Evolutionary conservation across 352 stramenopile genomes (phyloP).

Genomic region (Pythium sukuiense): DNA sequence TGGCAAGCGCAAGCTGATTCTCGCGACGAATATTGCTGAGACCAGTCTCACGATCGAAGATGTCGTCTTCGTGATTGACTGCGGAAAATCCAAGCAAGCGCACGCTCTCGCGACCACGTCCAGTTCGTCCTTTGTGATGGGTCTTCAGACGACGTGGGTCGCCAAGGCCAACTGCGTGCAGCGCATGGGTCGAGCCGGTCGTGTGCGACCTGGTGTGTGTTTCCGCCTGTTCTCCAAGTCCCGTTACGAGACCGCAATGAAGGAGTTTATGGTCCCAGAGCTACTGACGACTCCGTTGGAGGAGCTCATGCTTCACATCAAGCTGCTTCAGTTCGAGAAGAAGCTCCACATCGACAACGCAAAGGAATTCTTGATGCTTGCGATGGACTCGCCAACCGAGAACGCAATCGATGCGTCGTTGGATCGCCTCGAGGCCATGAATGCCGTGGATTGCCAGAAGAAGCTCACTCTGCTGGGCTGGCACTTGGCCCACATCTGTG

Average conservation of each 20-base stretch:
- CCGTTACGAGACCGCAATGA: conserved; percentile 67
- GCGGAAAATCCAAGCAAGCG: conserved; percentile 80
- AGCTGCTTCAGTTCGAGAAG: conserved; percentile 72
- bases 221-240: conserved; percentile 80
- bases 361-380: conserved; percentile 89
- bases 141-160: conserved; percentile 87
- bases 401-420: conserved; percentile 91
- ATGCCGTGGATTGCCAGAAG: conserved; percentile 43
- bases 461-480: conserved; percentile 67
- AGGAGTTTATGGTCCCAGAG: conserved; percentile 76
- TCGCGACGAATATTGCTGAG: conserved; percentile 96
- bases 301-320: conserved; percentile 74
- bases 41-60: conserved; percentile 96
- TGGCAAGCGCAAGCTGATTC: conserved; percentile 77
- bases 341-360: conserved; percentile 68
- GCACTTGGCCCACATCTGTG: conserved; percentile 73
- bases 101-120: conserved; percentile 59
- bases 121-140: conserved; percentile 87
- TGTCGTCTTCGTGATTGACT: conserved; percentile 91
- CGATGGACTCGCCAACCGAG: conserved; percentile 92
- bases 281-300: conserved; percentile 72
- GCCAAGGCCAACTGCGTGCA: conserved; percentile 88
- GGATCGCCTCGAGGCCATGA: conserved; percentile 83
- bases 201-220: conserved; percentile 93
- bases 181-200: conserved; percentile 90